Evolutionary conservation across 1,284 basidiomycete genomes (phyloP).

Genomic region (Somion occarium): DNA sequence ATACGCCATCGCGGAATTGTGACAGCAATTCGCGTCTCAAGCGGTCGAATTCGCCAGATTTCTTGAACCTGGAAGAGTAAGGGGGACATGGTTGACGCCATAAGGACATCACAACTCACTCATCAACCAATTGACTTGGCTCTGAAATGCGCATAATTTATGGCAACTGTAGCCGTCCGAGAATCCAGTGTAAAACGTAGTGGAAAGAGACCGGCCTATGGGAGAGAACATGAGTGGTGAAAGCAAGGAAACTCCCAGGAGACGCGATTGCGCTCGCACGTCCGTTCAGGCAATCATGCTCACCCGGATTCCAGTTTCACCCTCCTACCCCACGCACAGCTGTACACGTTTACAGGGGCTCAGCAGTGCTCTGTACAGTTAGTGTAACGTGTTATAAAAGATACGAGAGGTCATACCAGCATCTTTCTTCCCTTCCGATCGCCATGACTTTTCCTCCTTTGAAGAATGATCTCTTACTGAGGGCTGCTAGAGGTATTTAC

Average conservation of each 20-base stretch:
- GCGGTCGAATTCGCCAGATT: constrained; percentile 74
- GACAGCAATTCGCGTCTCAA: constrained; percentile 60
- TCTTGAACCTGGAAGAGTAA: constrained; percentile 58
- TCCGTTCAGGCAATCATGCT: constrained; percentile 7
- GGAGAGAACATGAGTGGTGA: constrained; percentile 8
- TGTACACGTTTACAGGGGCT: background rate
- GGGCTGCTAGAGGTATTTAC: constrained; percentile 74
- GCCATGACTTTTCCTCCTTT: constrained; percentile 35
- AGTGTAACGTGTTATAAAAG: too few species aligned
- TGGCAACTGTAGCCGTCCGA: background rate
- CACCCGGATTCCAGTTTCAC: background rate
- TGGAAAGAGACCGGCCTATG: constrained; percentile 9
- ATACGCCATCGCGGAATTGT: constrained; percentile 61
- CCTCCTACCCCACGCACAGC: background rate
- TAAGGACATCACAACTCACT: constrained; percentile 33
- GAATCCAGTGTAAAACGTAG: background rate
- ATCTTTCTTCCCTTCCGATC: too few species aligned
- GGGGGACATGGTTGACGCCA: background rate
- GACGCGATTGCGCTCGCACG: constrained; percentile 4
- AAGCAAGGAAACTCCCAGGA: constrained; percentile 1
- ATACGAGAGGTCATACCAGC: too few species aligned
- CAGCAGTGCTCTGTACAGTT: too few species aligned
- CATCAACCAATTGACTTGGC: constrained; percentile 55
- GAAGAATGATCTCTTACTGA: constrained; percentile 86
- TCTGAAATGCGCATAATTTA: constrained; percentile 38